These are phyloP conservation scores for Colletotrichum gigasporum DNA, from an alignment of 2,329 filamentous ascomycete genomes.

Conservation along the genomic window DNA sequence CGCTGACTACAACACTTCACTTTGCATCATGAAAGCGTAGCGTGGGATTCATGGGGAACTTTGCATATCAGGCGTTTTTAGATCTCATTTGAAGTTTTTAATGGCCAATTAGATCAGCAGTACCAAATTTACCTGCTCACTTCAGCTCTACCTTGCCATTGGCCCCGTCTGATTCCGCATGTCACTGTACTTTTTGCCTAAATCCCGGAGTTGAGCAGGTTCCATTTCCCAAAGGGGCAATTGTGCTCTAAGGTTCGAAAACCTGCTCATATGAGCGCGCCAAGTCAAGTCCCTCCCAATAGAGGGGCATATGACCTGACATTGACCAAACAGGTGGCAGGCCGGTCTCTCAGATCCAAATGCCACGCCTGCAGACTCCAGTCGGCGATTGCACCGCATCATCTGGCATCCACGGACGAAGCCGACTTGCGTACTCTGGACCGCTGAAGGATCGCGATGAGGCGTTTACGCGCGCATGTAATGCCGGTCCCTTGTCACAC, in stretches of 20 bases:
- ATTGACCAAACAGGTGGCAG: background rate
- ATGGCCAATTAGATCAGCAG: constrained; percentile 1
- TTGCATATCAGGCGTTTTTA: background rate
- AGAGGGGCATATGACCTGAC: background rate
- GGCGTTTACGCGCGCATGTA: background rate
- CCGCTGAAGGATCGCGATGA: background rate
- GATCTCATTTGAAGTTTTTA: background rate
- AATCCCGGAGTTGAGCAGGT: constrained; percentile 18
- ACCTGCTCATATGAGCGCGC: constrained; percentile 27
- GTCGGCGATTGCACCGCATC: background rate
- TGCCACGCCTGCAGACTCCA: background rate
- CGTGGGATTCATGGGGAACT: background rate
- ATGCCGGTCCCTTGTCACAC: background rate
- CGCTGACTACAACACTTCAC: background rate
- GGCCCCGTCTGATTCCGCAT: background rate
- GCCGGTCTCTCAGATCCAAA: background rate
- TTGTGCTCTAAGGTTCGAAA: background rate
- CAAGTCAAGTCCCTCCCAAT: background rate
- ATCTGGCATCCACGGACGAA: background rate
- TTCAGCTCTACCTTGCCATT: background rate
- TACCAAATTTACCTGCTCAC: background rate
- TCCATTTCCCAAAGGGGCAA: constrained; percentile 12
- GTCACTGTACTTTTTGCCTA: constrained; percentile 11
- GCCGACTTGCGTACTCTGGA: too few species aligned
- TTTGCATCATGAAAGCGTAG: constrained; percentile 1